These are phyloP conservation scores for Brasilioporus rufonigricans DNA, from an alignment of 768 basidiomycete species.

Conservation along the genomic window DNA sequence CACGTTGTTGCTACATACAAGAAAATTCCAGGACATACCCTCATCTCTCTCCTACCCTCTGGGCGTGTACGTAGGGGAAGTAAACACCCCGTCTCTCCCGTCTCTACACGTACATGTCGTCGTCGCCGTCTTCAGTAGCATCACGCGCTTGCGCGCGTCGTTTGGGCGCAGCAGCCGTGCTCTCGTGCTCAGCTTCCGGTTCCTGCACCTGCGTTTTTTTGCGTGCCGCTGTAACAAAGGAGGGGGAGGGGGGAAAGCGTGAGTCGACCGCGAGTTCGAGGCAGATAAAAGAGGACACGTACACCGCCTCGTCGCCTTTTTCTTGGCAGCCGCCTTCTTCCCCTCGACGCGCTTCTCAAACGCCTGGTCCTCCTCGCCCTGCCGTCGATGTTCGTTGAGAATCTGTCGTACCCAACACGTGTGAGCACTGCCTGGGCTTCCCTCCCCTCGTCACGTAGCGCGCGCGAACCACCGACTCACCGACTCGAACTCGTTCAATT, in stretches of 20 bases:
- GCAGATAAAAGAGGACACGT: neutral
- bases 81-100: too few species aligned
- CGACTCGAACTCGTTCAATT: constrained; percentile 92
- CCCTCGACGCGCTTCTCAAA: constrained; percentile 83
- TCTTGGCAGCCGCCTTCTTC: constrained; percentile 76
- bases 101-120: constrained; percentile 3
- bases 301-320: constrained; percentile 61
- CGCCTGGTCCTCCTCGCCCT: constrained; percentile 91
- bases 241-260: neutral
- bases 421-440: too few species aligned
- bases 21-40: neutral
- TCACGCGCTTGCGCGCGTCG: constrained; percentile 4
- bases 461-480: constrained; percentile 37
- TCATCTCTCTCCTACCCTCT: too few species aligned
- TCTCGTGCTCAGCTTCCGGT: constrained; percentile 11
- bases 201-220: constrained; percentile 27
- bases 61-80: too few species aligned
- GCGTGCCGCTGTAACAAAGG: constrained; percentile 25
- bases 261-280: too few species aligned
- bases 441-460: neutral
- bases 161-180: neutral
- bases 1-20: neutral
- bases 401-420: constrained; percentile 62
- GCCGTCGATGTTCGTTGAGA: constrained; percentile 73
- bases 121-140: neutral